Evolutionary conservation across 2,329 filamentous ascomycete species (phyloP), one percentile per base, ranked within the genome.

Genomic region (Curvularia sp.): DNA sequence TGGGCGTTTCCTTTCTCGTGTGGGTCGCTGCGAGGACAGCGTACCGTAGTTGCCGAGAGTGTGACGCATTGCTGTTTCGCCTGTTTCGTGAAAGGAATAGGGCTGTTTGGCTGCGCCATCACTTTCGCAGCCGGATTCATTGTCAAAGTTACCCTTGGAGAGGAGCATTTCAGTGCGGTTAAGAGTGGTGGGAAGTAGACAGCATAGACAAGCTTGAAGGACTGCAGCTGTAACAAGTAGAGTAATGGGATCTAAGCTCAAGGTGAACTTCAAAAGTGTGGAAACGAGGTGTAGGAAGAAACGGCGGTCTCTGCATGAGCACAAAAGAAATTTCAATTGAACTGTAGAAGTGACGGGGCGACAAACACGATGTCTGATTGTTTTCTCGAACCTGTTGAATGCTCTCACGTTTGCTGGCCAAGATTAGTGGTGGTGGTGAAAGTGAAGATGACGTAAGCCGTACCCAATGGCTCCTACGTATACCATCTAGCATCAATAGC

Each of bases 371-470:
- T 2, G 10, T n/a, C 3, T 1, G 3, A 27, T n/a, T 3, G 12
- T n/a, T 18, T 15, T 27, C 21, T 21, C 7, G n/a, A 27, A 18
- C 12, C 25, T 52, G 12, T 7, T 9, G 39, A 36, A 5, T 6
- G 43, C 49, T 42, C 15, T 57, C 34, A 41, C 42, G 21, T 36
- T 27, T 49, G 46, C 23, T 32, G 23, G 23, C 15, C 19, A 51
- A 47, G 21, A 18, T 28, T 23, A 36, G 8, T 27, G 55, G 28
- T 59, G 51, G 23, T 59, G 51, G 32, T 65, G 53, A 42, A 54
- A 45, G 51, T 54, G 50, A 63, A 49, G 3, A 43, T 21, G 13
- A 25, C 18, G 45, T 13, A 18, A 2, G 21, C 47, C 12, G 43
- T 42, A 12, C 28, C 34, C 52, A 19, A 41, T 47, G 19, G 52